Conservation (phyloP, 441 rosid genomes). For the Populus hybrid region DNA sequence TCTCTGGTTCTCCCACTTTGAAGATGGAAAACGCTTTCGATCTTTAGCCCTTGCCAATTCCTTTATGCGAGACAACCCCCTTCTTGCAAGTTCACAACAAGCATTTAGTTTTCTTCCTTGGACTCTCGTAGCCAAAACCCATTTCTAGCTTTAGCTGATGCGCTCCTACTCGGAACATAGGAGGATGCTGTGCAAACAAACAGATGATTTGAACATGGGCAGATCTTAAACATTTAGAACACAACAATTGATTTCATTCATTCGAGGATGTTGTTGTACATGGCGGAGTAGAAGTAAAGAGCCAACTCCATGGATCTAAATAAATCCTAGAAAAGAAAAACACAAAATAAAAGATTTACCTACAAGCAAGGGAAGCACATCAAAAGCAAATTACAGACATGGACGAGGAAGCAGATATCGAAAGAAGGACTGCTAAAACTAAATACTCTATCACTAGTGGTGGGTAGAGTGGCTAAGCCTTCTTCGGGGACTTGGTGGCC, state of each 20-base stretch:
- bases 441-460: neutral
- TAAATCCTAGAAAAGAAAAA: neutral
- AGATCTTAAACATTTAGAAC: neutral
- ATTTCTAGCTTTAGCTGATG: no score
- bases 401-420: neutral
- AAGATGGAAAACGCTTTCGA: no score
- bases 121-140: no score
- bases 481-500: slow-evolving; percentile 56
- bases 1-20: no score
- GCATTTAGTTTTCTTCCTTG: no score
- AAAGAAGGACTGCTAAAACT: neutral
- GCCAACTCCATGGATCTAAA: slow-evolving; percentile 5
- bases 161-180: no score
- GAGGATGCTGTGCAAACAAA: neutral
- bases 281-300: slow-evolving; percentile 1
- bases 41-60: no score
- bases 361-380: slow-evolving; percentile 10
- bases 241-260: slow-evolving; percentile 11
- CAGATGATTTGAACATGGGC: neutral
- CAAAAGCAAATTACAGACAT: slow-evolving; percentile 1
- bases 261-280: slow-evolving; percentile 1
- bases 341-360: neutral
- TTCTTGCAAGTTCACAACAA: no score
- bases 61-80: no score
- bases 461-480: slow-evolving; percentile 23